Percentiles rank a stretch among this genome's conserved stretches.
These are phyloP conservation scores for Eimeria necatrix DNA, from an alignment of 169 alveolate genomes.

Conservation along the genomic window DNA sequence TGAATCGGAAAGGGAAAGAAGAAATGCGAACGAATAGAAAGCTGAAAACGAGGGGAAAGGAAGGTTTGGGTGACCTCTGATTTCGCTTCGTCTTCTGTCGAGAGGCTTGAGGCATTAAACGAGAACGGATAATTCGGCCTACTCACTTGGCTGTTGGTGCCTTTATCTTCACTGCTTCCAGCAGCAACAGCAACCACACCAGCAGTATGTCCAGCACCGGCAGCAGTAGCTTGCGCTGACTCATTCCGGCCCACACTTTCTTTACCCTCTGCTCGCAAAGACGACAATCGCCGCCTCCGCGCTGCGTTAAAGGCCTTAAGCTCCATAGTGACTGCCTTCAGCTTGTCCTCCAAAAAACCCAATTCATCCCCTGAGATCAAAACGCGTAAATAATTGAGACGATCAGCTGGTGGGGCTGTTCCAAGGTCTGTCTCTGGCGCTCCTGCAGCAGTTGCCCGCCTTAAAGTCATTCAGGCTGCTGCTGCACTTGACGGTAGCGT, in stretches of 20 bases:
- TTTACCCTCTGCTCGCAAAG: background rate
- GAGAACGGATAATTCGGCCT: background rate
- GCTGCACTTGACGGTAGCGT: background rate
- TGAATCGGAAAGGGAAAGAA: no score
- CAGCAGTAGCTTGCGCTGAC: background rate
- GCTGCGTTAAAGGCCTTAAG: constrained; percentile 32
- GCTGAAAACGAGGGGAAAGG: no score
- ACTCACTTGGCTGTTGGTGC: constrained; percentile 14
- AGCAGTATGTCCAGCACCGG: background rate
- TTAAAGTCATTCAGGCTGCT: background rate
- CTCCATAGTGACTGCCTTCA: constrained; percentile 37
- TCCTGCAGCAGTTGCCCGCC: background rate
- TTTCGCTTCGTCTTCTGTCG: background rate
- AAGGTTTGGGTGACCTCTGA: no score
- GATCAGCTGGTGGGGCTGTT: background rate
- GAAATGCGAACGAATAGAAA: no score
- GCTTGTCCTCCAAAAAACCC: constrained; percentile 34
- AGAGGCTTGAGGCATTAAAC: background rate
- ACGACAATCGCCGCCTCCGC: background rate
- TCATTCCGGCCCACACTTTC: background rate
- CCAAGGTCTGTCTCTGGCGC: background rate
- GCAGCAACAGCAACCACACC: background rate
- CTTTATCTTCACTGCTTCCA: constrained; percentile 8
- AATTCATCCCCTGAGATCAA: background rate
- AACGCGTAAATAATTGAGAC: background rate